Evolutionary conservation across 345 rosid genomes (phyloP), one percentile per base, ranked within the genome.

Genomic region (Linum lewisii): DNA sequence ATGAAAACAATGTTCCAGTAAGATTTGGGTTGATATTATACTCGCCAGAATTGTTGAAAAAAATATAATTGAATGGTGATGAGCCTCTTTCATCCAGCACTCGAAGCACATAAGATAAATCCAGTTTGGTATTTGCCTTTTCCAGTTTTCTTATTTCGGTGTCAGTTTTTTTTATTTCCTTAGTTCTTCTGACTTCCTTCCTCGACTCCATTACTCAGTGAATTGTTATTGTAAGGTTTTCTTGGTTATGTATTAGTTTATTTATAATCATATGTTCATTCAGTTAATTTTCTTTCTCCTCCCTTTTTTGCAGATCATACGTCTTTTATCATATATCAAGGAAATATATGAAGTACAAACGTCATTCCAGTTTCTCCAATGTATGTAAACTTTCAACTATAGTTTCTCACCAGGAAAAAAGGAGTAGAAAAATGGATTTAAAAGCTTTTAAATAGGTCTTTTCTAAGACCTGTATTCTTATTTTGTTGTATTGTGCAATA

Each of bases 21-120:
- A 87, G 99, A 78, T 89, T 89, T 77, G 99, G 99, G 61, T 82
- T 93, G 62, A 69, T 93, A 34, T 75, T 93, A 44, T 89, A 89
- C 73, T 93, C 97, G 65, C 54, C 83, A 23, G 74, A 84, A 58
- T 66, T 85, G 59, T 78, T 85, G 70, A 78, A 82, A 77, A 79
- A 64, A 67, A 72, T 83, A 61, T 87, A 85, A 78, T 69, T 60
- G 53, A 75, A 64, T 63, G 81, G 82, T 74, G 88, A 82, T 61
- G 79, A 78, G 25, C 69, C 70, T 24, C 72, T 55, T 65, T 74
- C 76, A 61, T 66, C 65, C 69, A 65, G 66, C 34, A 45, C 74
- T 66, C 75, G 82, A 70, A 71, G 60, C 24, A 75, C 74, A 72
- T 87, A 84, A 67, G 99, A 93, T 74, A 66, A 79, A 54, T 93